A percentile compares a stretch with the other conserved stretches of the same genome.
phyloP scores from a whole-genome alignment of 805 yeast species.

The Priceomyces haplophilus region DNA sequence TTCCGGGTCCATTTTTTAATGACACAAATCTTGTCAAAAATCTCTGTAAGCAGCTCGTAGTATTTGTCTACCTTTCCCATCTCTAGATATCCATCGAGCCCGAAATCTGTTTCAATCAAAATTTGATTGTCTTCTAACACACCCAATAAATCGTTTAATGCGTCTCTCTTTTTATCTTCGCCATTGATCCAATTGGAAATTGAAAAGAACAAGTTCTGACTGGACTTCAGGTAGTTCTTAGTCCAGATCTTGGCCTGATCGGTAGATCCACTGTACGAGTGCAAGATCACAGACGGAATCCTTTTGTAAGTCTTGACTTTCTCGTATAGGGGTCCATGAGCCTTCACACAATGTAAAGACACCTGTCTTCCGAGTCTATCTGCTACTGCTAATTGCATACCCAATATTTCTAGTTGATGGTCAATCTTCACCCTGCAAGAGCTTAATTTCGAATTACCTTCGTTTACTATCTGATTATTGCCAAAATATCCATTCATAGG shows the following conservation, averaged over 20 bases:
- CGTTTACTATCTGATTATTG: constrained; percentile 16
- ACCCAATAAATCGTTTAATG: constrained; percentile 16
- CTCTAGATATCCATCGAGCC: constrained; percentile 24
- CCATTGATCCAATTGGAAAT: constrained; percentile 52
- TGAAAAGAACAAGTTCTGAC: constrained; percentile 44
- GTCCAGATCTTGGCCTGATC: constrained; percentile 61
- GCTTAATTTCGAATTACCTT: constrained; percentile 22
- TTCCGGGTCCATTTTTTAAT: constrained; percentile 12
- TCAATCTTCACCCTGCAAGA: constrained; percentile 53
- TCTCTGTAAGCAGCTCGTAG: constrained; percentile 19
- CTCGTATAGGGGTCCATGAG: constrained; percentile 62
- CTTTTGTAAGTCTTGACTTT: constrained; percentile 22
- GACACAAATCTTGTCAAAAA: constrained; percentile 14
- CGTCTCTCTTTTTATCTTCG: constrained; percentile 23
- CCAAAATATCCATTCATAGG: constrained; percentile 60
- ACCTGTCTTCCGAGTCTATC: constrained; percentile 45
- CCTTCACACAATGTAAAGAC: constrained; percentile 82
- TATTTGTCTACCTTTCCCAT: constrained; percentile 14
- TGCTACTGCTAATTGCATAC: constrained; percentile 55
- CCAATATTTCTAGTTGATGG: constrained; percentile 64
- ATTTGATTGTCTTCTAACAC: constrained; percentile 21
- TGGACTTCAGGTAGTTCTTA: constrained; percentile 23
- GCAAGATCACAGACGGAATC: constrained; percentile 56
- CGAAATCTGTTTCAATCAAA: constrained; percentile 35
- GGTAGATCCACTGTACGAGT: constrained; percentile 80